Evolutionary conservation across 2,329 filamentous ascomycete species (phyloP), one percentile per base, ranked within the genome.

Genomic region (Aspergillus puulaauensis): DNA sequence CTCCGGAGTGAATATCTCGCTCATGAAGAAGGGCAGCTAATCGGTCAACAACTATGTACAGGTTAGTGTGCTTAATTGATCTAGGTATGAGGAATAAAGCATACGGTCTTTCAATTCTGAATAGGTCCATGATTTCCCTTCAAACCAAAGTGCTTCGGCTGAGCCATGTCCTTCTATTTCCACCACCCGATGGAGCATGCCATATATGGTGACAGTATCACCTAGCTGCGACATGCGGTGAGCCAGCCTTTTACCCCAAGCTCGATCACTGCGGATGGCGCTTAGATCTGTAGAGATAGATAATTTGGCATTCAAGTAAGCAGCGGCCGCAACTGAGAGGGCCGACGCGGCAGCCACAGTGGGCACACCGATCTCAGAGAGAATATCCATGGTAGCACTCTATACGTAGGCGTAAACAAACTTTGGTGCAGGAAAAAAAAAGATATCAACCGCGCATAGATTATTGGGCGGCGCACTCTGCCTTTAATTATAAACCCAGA

Each of bases 111-210:
- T 79, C 40, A 80, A 55, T 56, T 80, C 71, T 2, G 63, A 69
- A 64, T 80, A 82, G 3, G 75, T 80, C 79, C 78, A 81, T 4
- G 70, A 75, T 59, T 73, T 76, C 2, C 77, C 73, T 59, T 82
- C 79, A 66, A 81, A 81, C 78, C 79, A 81, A 9, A 81, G 63
- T 4, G 75, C 76, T 45, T 80, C 77, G 3, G 62, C 64, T 4
- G 73, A 70, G 19, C 71, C 73, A 15, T 71, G 67, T 3, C 70
- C 71, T 33, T 79, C 69, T 0, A 74, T 73, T 8, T 75, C 74
- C 37, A 79, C 70, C 0, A 73, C 73, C 23, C 71, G 68, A 59
- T 76, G 70, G 4, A 81, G 73, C 66, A 80, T 69, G 43, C 68
- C 72, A 62, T 80, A 81, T 12, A 79, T 59, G 1, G 76, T 75